Evolutionary conservation across 2,329 filamentous ascomycete species (phyloP), one percentile per base, ranked within the genome.

Genomic region (Blumeriella jaapii): DNA sequence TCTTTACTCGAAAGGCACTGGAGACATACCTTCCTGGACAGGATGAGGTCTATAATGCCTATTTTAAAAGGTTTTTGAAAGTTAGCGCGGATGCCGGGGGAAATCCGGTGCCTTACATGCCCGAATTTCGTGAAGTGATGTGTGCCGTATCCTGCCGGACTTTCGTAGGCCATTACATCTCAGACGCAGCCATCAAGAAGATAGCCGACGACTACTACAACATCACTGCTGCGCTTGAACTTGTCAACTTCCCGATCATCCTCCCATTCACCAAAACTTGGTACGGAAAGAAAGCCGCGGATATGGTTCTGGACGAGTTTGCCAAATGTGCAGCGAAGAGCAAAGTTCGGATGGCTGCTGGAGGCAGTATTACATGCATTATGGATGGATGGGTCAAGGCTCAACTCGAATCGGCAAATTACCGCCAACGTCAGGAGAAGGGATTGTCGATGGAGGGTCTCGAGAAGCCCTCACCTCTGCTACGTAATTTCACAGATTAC

Each of bases 211-310:
- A 96, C 62, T 98, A 94, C 65, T 96, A 93, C 62, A 74, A 89
- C 46, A 93, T 96, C 57, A 96, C 91, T 10, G 89, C 82, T 39
- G 91, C 91, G 14, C 74, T 96, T 49, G 91, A 98, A 61, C 73
- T 96, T 29, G 91, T 98, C 68, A 96, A 96, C 68, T 94, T 96
- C 67, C 89, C 91, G 40, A 82, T 96, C 62, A 95, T 96, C 57
- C 62, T 96, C 25, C 89, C 89, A 24, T 96, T 74, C 68, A 95
- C 87, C 57, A 89, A 86, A 67, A 86, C 86, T 4, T 96, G 86
- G 86, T 93, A 93, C 55, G 91, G 89, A 52, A 94, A 95, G 71
- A 93, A 87, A 65, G 85, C 86, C 18, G 78, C 89, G 39, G 84
- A 94, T 54, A 85, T 93, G 78, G 85, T 94, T 20, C 68, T 96